A percentile compares a stretch with the other conserved stretches of the same genome.
These are phyloP conservation scores for Oxytropis ochrocephala DNA, from an alignment of 306 rosid species.

Conservation along the genomic window DNA sequence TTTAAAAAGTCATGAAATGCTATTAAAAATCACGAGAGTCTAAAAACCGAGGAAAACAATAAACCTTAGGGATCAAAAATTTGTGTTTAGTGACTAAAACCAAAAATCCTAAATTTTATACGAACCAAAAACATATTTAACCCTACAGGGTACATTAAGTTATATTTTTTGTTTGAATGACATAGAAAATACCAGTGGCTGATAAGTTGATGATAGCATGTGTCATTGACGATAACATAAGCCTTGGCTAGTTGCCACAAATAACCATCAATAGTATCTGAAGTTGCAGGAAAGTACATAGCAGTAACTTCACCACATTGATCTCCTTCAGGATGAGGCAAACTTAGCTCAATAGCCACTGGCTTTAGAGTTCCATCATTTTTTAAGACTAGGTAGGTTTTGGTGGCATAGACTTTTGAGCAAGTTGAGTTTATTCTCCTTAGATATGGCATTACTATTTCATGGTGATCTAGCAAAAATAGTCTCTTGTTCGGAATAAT, in stretches of 20 bases:
- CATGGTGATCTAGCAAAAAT: slow-evolving; percentile 60
- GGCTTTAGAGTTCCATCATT: too few species aligned
- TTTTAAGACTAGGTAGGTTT: slow-evolving; percentile 39
- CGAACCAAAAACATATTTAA: too few species aligned
- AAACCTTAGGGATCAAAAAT: too few species aligned
- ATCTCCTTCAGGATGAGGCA: too few species aligned
- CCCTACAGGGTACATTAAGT: neutral
- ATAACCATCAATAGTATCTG: slow-evolving; percentile 31
- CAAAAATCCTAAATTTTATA: too few species aligned
- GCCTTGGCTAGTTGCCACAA: slow-evolving; percentile 65
- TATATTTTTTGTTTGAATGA: neutral
- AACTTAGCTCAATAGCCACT: too few species aligned
- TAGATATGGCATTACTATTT: slow-evolving; percentile 44
- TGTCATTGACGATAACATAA: slow-evolving; percentile 48
- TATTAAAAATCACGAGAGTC: too few species aligned
- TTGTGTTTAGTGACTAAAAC: too few species aligned
- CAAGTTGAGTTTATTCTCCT: slow-evolving; percentile 34
- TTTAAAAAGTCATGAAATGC: too few species aligned
- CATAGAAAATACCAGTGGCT: slow-evolving; percentile 49
- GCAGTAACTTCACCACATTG: neutral
- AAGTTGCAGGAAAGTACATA: slow-evolving; percentile 33
- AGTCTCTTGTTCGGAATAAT: slow-evolving; percentile 30
- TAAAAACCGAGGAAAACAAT: too few species aligned
- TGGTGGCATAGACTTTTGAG: slow-evolving; percentile 46
- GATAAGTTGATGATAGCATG: slow-evolving; percentile 56